Conservation (phyloP, 2,329 filamentous ascomycete genomes). For the Penicillium sp. region DNA sequence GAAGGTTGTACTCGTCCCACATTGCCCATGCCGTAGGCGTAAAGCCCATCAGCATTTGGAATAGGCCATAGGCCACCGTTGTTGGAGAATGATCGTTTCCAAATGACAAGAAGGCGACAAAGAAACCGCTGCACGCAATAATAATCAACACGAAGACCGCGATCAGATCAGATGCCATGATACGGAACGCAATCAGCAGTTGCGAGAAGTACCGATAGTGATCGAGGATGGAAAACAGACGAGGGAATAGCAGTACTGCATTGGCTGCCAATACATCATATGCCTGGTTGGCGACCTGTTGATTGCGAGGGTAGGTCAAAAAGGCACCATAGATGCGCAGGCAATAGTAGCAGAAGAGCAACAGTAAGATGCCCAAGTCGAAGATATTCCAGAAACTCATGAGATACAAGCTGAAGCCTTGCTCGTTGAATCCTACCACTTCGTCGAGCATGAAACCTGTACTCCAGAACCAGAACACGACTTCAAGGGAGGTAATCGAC, state of each 20-base stretch:
- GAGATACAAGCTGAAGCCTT: constrained; percentile 93
- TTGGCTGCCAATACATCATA: constrained; percentile 94
- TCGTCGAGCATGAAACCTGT: constrained; percentile 97
- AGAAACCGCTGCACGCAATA: constrained; percentile 91
- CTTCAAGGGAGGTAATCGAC: constrained; percentile 80
- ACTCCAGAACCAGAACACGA: constrained; percentile 97
- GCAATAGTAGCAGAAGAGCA: constrained; percentile 87
- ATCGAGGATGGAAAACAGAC: constrained; percentile 89
- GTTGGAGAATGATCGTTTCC: constrained; percentile 70
- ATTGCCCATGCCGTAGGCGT: constrained; percentile 92
- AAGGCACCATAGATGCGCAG: constrained; percentile 87
- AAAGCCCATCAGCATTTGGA: constrained; percentile 94
- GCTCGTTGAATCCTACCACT: constrained; percentile 93
- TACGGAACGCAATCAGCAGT: constrained; percentile 86
- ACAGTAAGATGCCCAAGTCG: constrained; percentile 83
- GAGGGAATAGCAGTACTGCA: constrained; percentile 84
- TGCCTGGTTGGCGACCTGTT: constrained; percentile 77
- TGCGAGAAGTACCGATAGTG: constrained; percentile 97
- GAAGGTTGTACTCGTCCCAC: constrained; percentile 78
- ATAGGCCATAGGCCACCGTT: constrained; percentile 84
- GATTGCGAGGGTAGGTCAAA: constrained; percentile 69
- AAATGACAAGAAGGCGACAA: constrained; percentile 88
- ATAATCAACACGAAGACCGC: constrained; percentile 83
- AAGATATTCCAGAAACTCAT: constrained; percentile 99
- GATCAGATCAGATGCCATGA: constrained; percentile 89